Conservation (phyloP, 768 basidiomycete species). For the Multifurca ochricompacta region DNA sequence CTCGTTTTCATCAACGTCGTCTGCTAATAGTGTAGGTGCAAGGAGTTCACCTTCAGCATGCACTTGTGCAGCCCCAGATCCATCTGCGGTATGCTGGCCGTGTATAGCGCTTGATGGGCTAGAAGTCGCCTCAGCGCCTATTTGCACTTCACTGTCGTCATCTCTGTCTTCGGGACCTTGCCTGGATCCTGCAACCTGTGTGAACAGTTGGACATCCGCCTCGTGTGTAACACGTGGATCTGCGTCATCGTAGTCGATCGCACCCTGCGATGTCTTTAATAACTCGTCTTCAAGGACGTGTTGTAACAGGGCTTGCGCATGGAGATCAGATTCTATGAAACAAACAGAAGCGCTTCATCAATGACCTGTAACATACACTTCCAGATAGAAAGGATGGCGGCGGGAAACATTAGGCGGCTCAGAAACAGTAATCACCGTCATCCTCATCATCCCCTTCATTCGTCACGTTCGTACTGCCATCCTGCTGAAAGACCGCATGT, state of each 20-base stretch:
- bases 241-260: conserved; percentile 6
- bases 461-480: conserved; percentile 18
- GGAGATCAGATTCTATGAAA: conserved; percentile 19
- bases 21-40: conserved; percentile 17
- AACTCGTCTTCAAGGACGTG: background rate
- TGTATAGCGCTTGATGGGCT: background rate
- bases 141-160: conserved; percentile 10
- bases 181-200: background rate
- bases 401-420: conserved; percentile 17
- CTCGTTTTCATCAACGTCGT: conserved; percentile 23
- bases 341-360: conserved; percentile 18
- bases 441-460: conserved; percentile 22
- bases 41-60: background rate
- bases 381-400: conserved; percentile 19
- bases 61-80: background rate
- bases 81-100: background rate
- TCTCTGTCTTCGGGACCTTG: background rate
- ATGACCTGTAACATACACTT: conserved; percentile 17
- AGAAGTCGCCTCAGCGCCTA: background rate
- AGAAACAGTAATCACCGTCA: conserved; percentile 33
- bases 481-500: conserved; percentile 9
- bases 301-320: conserved; percentile 9
- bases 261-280: background rate
- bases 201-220: background rate
- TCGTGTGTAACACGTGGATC: conserved; percentile 16